Evolutionary conservation across 148 eudicot species (phyloP), one percentile per base, ranked within the genome.

Genomic region (Chenopodium suecicum): DNA sequence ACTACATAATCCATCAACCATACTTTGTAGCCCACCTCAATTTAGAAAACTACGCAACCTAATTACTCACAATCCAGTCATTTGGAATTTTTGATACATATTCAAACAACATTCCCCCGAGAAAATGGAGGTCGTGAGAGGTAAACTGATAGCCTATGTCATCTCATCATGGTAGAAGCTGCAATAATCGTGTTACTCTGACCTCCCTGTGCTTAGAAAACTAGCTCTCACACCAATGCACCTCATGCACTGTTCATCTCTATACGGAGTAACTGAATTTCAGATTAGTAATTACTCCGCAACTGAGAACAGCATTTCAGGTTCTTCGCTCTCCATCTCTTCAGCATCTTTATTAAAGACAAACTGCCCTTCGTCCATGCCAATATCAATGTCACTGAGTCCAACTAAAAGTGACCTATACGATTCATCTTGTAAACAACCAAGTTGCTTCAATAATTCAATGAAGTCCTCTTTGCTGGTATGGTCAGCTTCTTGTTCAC

Each of bases 381-480:
- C 81, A 56, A 46, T 70, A 37, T 48, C 81, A 50, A 48, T 29
- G 63, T 52, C 67, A n/a, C 71, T n/a, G 9, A 27, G 54, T 73
- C 82, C 84, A 9, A 20, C 74, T 46, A 85, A 14, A 84, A 78
- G 56, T 25, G 93, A 84, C 84, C 83, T 78, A 76, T 91, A 92
- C n/a, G 20, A 70, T 85, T 72, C 84, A 79, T 92, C 91, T 65
- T 89, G 85, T 56, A 89, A 85, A 80, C 91, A 94, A 29, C 94
- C 91, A 25, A 83, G 48, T 86, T 89, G 86, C 84, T 64, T 90
- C 87, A 96, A 66, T 60, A 96, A 71, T 65, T 60, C 88, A 74
- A 91, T 22, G 70, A 92, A 83, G 19, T 64, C 90, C 23, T 89
- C 92, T 88, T 92, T 94, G 69, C 86, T 89, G 48, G 29, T 77